Base-by-base conservation (phyloP, 2,329 filamentous ascomycete genomes). In the Talaromyces sp. region DNA sequence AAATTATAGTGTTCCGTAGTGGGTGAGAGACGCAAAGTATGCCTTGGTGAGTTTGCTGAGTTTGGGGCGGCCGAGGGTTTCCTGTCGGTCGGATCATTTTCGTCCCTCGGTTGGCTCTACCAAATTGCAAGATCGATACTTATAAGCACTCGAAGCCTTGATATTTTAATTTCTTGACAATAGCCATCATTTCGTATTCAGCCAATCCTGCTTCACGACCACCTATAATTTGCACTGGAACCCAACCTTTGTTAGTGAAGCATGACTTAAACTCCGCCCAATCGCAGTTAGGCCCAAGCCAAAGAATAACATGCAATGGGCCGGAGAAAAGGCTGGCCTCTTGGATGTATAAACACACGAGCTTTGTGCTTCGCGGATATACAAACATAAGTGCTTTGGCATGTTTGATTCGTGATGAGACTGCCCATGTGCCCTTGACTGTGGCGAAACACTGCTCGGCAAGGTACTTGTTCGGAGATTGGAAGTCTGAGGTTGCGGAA, bases 231-330 rank as follows among this genome's bases (percentile, higher is more conserved):
- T 11, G 33, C 7, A 52, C 33, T 22, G 45, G 41, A 0, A 66
- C 13, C 31, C 70, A 66, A 1, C 65, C 65, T 11, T 71, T 62
- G 6, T 39, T 54, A 3, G 69, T 66, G 24, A 71, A 60, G 31
- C 70, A 69, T 27, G 54, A 56, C n/a, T 69, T 64, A 1, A 70
- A 60, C 57, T 71, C 69, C 0, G 68, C 63, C 9, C 69, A 67
- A 24, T 68, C 63, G 31, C 59, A 58, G 57, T 69, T 70, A 2
- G 61, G 31, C 13, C 70, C 69, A 11, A 57, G 60, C 54, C 35
- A 65, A 61, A 61, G 35, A 16, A 49, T 16, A 16, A 49, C 9
- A 31, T 33, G 45, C 45, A 61, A 39, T 19, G 19, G 37, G 10
- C 33, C 8, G 1, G 45, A 41, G 5, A n/a, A 39, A 37, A 24